A percentile compares a stretch with the other conserved stretches of the same genome.
Conservation (phyloP, 2,329 filamentous ascomycete genomes). For the Fusarium sp. region DNA sequence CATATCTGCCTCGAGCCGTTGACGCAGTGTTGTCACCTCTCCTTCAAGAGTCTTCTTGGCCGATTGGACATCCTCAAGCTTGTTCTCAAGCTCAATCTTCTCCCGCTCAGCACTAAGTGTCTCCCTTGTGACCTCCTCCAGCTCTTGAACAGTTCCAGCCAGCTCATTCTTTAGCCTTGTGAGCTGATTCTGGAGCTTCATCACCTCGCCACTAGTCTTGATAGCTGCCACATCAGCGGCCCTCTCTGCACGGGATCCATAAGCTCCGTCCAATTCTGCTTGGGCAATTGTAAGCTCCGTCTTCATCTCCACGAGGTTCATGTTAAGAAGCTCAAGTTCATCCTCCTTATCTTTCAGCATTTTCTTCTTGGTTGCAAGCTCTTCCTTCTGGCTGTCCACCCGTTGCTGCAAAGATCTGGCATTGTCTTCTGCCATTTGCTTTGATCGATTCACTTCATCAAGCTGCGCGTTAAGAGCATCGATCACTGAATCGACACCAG, state of each 20-base stretch:
- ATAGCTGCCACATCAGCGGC: constrained; percentile 69
- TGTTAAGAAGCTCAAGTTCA: constrained; percentile 64
- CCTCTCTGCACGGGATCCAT: constrained; percentile 69
- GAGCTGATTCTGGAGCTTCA: constrained; percentile 61
- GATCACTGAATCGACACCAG: constrained; percentile 49
- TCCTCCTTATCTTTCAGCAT: constrained; percentile 62
- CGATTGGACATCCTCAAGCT: constrained; percentile 49
- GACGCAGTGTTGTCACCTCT: constrained; percentile 46
- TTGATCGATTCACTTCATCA: constrained; percentile 47
- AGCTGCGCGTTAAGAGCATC: constrained; percentile 47
- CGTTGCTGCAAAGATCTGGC: constrained; percentile 45
- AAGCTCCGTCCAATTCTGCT: constrained; percentile 72
- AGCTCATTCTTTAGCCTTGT: constrained; percentile 65
- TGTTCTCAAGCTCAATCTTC: constrained; percentile 58
- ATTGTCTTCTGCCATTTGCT: constrained; percentile 47
- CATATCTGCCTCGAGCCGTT: constrained; percentile 58
- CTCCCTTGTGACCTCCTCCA: constrained; percentile 66
- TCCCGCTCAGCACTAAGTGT: constrained; percentile 64
- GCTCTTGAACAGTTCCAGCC: constrained; percentile 62
- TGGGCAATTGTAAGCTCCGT: constrained; percentile 71
- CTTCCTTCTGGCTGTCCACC: constrained; percentile 37
- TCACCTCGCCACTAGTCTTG: constrained; percentile 61
- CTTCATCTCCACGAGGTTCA: constrained; percentile 69
- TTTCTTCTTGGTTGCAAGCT: constrained; percentile 54
- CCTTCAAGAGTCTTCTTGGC: constrained; percentile 39